These are phyloP conservation scores for Terana coerulea DNA, from an alignment of 768 basidiomycete species.

Conservation along the genomic window DNA sequence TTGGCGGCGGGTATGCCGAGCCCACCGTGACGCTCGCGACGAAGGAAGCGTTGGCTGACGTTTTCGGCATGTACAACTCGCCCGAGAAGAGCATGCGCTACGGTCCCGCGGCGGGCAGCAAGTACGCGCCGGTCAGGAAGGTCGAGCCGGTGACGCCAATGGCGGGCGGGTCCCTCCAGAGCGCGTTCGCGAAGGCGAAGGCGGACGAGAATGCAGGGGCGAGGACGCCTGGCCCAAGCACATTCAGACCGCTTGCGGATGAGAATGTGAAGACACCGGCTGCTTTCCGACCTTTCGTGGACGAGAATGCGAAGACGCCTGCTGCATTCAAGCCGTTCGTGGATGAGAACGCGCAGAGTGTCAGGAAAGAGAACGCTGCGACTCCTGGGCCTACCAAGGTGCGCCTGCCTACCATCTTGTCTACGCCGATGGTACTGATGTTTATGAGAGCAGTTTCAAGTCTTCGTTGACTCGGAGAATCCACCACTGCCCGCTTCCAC, in stretches of 20 bases:
- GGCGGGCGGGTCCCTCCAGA: slow-evolving; percentile 1
- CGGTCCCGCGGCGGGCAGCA: slow-evolving; percentile 51
- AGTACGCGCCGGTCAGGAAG: slow-evolving; percentile 68
- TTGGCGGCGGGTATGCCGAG: slow-evolving; percentile 47
- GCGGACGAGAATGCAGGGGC: not conserved
- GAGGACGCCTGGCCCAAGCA: too few species aligned
- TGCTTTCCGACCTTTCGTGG: slow-evolving; percentile 65
- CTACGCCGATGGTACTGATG: slow-evolving; percentile 1
- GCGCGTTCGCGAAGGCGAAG: not conserved
- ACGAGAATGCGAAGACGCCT: slow-evolving; percentile 44
- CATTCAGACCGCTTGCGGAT: not conserved
- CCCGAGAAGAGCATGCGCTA: slow-evolving; percentile 70
- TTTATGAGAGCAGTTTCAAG: slow-evolving; percentile 48
- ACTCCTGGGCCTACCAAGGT: slow-evolving; percentile 38
- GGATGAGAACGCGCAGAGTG: slow-evolving; percentile 10
- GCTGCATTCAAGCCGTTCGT: not conserved
- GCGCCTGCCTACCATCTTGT: slow-evolving; percentile 13
- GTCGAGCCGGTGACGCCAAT: slow-evolving; percentile 51
- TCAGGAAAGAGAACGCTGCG: slow-evolving; percentile 35
- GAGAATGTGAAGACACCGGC: slow-evolving; percentile 20
- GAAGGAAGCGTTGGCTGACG: slow-evolving; percentile 89
- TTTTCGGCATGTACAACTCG: slow-evolving; percentile 95
- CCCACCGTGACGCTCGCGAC: slow-evolving; percentile 96
- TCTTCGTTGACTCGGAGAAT: slow-evolving; percentile 54
- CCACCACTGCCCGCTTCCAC: slow-evolving; percentile 36